Evolutionary conservation across 2,329 filamentous ascomycete species (phyloP), one percentile per base, ranked within the genome.

Genomic region (Epichloe coenophiala): DNA sequence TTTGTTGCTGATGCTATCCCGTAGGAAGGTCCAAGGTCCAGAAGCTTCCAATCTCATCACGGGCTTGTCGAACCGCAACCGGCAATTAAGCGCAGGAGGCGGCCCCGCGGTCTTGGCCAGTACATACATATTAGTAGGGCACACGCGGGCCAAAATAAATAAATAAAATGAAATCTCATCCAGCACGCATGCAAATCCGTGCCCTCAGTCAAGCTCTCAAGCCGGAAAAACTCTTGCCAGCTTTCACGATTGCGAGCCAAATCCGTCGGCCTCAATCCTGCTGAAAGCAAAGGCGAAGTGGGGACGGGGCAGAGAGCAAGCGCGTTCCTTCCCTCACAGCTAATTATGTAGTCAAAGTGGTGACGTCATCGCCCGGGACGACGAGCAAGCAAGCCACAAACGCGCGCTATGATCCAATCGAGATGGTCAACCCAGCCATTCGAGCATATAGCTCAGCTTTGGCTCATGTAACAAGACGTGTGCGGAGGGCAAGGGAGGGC

Each of bases 341-440:
- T 17, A 31, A 17, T 9, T 12, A 27, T n/a, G n/a, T n/a, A 2
- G 42, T 13, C 12, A 50, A 40, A 52, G 51, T 65, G 58, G 60
- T 66, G 64, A 66, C 63, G 61, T 66, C 64, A 66, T 65, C 54
- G 49, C 48, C 48, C 48, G 53, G 51, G 52, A 57, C 55, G 52
- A 55, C 42, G 5, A 37, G 46, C 46, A 35, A 49, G 19, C 50
- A 45, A 52, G 50, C 50, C 50, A 49, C 50, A 42, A 41, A 38
- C 40, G 13, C 8, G 40, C 45, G 38, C 40, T 2, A 50, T 53
- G 47, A 54, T 54, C 49, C 53, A 51, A 53, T 58, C 58, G 58
- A 57, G 59, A 61, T 61, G 46, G 46, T 4, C 17, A 37, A 37
- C 37, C 17, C 45, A 37, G 39, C 47, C 47, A 5, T 27, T 37